A percentile compares a stretch with the other conserved stretches of the same genome.
phyloP scores from a whole-genome alignment of 2,329 filamentous ascomycete species.

The Penicillium verrucosum region DNA sequence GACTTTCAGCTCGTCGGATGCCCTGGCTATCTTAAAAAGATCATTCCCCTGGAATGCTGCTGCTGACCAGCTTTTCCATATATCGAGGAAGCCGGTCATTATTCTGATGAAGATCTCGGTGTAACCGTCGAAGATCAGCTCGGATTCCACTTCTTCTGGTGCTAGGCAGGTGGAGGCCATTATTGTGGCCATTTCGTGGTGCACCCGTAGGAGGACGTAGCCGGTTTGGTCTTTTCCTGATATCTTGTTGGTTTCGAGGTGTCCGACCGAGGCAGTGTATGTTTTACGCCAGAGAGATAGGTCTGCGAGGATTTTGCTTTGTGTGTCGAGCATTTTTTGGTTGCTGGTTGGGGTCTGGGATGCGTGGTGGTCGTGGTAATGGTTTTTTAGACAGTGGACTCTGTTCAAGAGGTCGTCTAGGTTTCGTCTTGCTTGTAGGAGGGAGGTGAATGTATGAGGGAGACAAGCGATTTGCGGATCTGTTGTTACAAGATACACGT shows the following conservation, averaged over 20 bases:
- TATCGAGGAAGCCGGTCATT: conserved; percentile 10
- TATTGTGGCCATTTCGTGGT: conserved; percentile 46
- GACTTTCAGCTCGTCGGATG: background rate
- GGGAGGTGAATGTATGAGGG: conserved; percentile 12
- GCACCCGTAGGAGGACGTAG: conserved; percentile 36
- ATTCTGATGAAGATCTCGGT: conserved; percentile 21
- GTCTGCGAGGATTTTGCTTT: conserved; percentile 9
- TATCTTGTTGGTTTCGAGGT: background rate
- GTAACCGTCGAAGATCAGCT: conserved; percentile 26
- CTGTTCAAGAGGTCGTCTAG: conserved; percentile 23
- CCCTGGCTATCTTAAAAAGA: background rate
- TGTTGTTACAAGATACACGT: conserved; percentile 12
- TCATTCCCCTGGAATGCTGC: conserved; percentile 1
- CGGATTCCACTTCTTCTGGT: conserved; percentile 18
- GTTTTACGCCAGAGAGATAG: conserved; percentile 22
- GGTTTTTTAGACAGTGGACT: conserved; percentile 15
- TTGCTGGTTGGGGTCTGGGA: background rate
- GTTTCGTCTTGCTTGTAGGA: conserved; percentile 17
- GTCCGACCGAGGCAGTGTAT: conserved; percentile 14
- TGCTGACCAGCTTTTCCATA: conserved; percentile 11
- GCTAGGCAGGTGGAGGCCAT: conserved; percentile 33
- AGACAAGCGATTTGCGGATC: conserved; percentile 10
- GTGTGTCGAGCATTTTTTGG: conserved; percentile 3
- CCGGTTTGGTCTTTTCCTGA: conserved; percentile 11
- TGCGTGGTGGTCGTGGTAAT: background rate